Evolutionary conservation across 2,329 filamentous ascomycete species (phyloP).

Genomic region (Volutella citrinella): DNA sequence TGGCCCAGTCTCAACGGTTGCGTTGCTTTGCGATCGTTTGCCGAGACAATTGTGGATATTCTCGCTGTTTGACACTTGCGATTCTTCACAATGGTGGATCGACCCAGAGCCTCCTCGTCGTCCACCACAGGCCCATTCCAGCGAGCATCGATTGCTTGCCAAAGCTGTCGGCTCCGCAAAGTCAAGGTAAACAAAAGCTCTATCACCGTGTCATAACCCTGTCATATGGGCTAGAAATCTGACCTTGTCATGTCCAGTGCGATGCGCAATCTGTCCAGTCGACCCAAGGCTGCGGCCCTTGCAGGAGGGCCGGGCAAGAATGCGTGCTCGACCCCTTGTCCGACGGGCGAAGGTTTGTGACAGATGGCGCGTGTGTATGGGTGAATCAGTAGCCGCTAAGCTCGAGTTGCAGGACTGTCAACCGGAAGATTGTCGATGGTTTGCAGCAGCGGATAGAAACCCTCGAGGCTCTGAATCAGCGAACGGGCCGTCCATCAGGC

Average conservation of each 20-base stretch:
- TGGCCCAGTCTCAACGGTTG: too few species aligned
- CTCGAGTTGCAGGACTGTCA: conserved; percentile 4
- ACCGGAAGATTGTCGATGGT: conserved; percentile 9
- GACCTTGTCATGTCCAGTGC: conserved; percentile 3
- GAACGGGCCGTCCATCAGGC: not conserved
- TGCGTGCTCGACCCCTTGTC: conserved; percentile 11
- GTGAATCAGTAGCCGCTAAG: not conserved
- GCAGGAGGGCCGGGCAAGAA: conserved; percentile 9
- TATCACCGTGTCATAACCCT: too few species aligned
- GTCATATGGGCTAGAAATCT: too few species aligned
- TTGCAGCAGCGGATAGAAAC: conserved; percentile 13
- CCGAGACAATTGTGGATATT: not conserved
- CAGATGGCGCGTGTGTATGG: too few species aligned
- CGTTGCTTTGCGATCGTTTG: too few species aligned
- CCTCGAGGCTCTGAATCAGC: conserved; percentile 9
- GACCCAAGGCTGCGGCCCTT: conserved; percentile 9
- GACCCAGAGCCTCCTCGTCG: not conserved
- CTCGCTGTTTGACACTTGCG: not conserved
- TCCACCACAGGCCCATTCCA: conserved; percentile 4
- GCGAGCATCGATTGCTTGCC: conserved; percentile 9
- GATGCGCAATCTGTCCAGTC: conserved; percentile 8
- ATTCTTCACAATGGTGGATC: conserved; percentile 4
- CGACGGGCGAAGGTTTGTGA: conserved; percentile 10
- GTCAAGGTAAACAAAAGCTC: conserved; percentile 6
- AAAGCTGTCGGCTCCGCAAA: conserved; percentile 11